phyloP scores from a whole-genome alignment of 805 yeast genomes.

The Teunomyces panamensis region DNA sequence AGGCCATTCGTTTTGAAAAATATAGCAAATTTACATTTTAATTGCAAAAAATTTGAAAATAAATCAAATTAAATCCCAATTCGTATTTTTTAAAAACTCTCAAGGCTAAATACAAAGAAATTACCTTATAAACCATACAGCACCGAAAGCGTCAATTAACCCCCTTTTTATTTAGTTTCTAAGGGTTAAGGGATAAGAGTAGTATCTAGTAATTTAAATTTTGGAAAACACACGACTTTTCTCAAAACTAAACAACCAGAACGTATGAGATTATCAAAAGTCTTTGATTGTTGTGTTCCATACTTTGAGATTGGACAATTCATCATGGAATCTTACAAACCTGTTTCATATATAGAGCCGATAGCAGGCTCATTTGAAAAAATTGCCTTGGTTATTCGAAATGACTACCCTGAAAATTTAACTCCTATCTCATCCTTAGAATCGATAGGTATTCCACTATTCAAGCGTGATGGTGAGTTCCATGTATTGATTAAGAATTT shows the following conservation, averaged over 20 bases:
- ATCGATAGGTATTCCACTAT: constrained; percentile 9
- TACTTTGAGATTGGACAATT: background rate
- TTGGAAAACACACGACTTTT: background rate
- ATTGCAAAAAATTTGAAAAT: background rate
- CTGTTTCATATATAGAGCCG: background rate
- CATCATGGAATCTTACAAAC: background rate
- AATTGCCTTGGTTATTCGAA: background rate
- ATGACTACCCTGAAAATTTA: background rate
- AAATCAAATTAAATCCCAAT: background rate
- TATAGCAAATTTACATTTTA: background rate
- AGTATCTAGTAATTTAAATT: too few relatives aligned
- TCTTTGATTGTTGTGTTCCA: background rate
- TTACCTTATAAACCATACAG: too few relatives aligned
- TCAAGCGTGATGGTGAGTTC: constrained; percentile 5
- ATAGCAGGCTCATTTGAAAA: background rate
- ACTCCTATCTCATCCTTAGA: constrained; percentile 2
- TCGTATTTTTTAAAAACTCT: background rate
- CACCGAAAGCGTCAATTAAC: too few relatives aligned
- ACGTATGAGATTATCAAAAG: background rate
- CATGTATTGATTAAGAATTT: constrained; percentile 31
- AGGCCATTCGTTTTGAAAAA: background rate
- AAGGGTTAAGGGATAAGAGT: too few relatives aligned
- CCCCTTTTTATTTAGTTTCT: too few relatives aligned
- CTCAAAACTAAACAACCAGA: background rate
- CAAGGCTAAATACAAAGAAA: background rate